Evolutionary conservation across 2,329 filamentous ascomycete genomes (phyloP), one percentile per base, ranked within the genome.

Genomic region (Elsinoe perseae): DNA sequence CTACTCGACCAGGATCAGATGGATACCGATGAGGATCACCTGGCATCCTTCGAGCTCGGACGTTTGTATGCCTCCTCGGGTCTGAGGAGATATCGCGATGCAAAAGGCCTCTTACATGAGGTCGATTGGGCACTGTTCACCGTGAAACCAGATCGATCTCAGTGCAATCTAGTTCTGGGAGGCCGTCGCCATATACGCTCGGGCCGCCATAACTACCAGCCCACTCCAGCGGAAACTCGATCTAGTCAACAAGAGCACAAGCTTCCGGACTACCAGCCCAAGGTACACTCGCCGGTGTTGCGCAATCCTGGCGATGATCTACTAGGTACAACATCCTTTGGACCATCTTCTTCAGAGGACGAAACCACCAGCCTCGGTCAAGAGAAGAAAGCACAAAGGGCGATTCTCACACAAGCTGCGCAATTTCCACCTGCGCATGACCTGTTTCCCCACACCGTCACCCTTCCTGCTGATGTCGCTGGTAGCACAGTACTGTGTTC

Each of bases 111-210:
- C 74, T 95, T 21, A 4, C 92, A 96, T 68, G 92, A 97, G 69
- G 90, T 97, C 43, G 92, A 97, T 69, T 97, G 92, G 92, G 90
- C 91, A 0, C 75, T 97, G 2, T 90, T 97, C 63, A 42, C 46
- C 62, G 88, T 97, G 61, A 76, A 85, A 9, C 77, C 84, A 3
- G 79, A 84, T 9, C 82, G 92, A 1, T 74, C 84, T 12, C 87
- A 92, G 2, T 75, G 80, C 0, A 96, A 96, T 63, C 71, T 81
- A 9, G 85, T 95, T 20, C 81, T 81, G 59, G 77, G 74, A 23
- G 76, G 72, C 38, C 67, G 64, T 28, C 10, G 25, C 30, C 20
- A 48, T 18, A 4, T 40, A n/a, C n/a, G n/a, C n/a, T n/a, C n/a
- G n/a, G n/a, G n/a, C n/a, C n/a, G n/a, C n/a, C n/a, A n/a, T n/a